Conservation (phyloP, 495 filamentous ascomycete species). For the Opeltia flavorubescens region DNA sequence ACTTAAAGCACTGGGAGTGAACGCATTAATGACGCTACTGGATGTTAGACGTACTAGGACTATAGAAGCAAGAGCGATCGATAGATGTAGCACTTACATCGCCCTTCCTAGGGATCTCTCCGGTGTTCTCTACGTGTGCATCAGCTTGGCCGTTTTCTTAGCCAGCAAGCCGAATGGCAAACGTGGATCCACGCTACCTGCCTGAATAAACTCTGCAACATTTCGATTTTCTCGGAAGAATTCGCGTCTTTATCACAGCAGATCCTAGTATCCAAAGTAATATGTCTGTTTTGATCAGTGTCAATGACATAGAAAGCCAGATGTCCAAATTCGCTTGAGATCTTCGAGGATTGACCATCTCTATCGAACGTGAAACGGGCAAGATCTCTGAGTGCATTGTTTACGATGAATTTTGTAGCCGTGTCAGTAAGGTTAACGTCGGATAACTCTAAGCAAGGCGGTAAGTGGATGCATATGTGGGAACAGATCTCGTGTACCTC, state of each 20-base stretch:
- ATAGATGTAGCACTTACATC: not conserved
- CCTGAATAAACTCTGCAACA: not conserved
- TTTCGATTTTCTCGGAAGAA: not conserved
- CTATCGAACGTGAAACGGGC: conserved; percentile 1
- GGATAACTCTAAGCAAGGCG: not conserved
- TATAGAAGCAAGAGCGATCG: not conserved
- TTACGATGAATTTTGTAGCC: not conserved
- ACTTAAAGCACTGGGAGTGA: not conserved
- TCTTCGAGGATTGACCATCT: not conserved
- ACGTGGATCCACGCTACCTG: not conserved
- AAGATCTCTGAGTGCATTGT: conserved; percentile 1
- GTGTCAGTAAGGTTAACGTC: conserved; percentile 1
- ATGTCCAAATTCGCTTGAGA: not conserved
- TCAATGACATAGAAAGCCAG: conserved; percentile 1
- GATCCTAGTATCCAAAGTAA: not conserved
- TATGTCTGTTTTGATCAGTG: not conserved
- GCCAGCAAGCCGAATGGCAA: not conserved
- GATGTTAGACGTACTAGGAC: not conserved
- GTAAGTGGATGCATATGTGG: not conserved
- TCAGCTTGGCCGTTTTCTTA: not conserved
- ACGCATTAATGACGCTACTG: not conserved
- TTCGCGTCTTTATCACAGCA: not conserved
- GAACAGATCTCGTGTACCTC: not conserved
- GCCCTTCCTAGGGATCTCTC: not conserved
- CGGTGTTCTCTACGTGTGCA: not conserved